Conservation (phyloP, 2,329 filamentous ascomycete species). For the Fusarium chlamydosporum region DNA sequence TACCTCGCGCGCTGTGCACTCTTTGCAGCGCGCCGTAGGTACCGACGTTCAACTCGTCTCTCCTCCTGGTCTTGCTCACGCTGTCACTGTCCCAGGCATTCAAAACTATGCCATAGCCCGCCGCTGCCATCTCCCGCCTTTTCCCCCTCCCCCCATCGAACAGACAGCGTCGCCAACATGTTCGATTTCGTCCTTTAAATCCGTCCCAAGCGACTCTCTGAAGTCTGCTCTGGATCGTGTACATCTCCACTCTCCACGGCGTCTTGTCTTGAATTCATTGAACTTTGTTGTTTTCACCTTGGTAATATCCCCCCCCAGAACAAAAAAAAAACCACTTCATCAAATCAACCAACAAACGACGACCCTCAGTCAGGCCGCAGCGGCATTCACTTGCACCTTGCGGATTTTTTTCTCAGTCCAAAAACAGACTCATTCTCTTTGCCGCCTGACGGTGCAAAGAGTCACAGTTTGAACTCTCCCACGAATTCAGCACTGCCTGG, state of each 20-base stretch:
- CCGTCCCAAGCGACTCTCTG: slow-evolving; percentile 65
- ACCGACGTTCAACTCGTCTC: slow-evolving; percentile 40
- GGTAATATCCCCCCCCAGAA: slow-evolving; percentile 29
- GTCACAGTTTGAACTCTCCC: slow-evolving; percentile 34
- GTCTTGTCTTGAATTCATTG: slow-evolving; percentile 48
- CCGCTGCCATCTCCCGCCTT: slow-evolving; percentile 50
- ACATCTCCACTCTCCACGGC: slow-evolving; percentile 58
- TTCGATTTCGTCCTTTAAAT: slow-evolving; percentile 67
- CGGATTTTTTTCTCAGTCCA: slow-evolving; percentile 50
- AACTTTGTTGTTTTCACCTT: slow-evolving; percentile 48
- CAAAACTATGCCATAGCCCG: slow-evolving; percentile 58
- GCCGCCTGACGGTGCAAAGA: slow-evolving; percentile 42
- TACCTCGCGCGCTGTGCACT: slow-evolving; percentile 23
- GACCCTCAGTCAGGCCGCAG: slow-evolving; percentile 55
- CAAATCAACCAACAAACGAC: background rate
- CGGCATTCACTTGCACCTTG: slow-evolving; percentile 68
- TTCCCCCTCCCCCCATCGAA: slow-evolving; percentile 64
- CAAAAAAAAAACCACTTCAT: background rate
- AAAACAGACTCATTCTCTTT: slow-evolving; percentile 39
- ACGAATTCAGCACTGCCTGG: slow-evolving; percentile 47
- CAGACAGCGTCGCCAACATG: slow-evolving; percentile 65
- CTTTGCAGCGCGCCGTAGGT: slow-evolving; percentile 41
- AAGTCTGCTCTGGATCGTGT: slow-evolving; percentile 66
- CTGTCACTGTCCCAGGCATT: slow-evolving; percentile 47
- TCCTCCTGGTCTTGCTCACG: slow-evolving; percentile 43